These are phyloP conservation scores for Ambrosia hybrid DNA, from an alignment of 140 eudicot species.

Conservation along the genomic window DNA sequence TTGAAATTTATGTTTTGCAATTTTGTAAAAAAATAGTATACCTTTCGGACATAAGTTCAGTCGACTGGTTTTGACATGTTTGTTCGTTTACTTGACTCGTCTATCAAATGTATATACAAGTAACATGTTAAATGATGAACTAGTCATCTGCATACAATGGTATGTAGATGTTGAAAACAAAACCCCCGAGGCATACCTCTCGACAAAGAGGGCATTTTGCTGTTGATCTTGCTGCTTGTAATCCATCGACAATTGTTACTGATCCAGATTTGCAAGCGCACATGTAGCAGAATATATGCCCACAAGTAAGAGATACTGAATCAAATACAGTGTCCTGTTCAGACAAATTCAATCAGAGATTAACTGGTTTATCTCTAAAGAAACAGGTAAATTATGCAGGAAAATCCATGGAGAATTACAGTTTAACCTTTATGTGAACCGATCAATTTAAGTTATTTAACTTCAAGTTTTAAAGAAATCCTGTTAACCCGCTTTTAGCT, in stretches of 20 bases:
- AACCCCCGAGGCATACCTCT: conserved; percentile 39
- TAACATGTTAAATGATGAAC: no score
- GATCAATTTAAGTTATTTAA: no score
- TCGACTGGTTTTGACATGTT: no score
- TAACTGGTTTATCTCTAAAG: background rate
- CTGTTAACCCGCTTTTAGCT: no score
- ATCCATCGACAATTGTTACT: conserved; percentile 59
- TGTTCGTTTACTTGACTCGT: no score
- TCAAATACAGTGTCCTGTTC: conserved; percentile 84
- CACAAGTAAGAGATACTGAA: conserved; percentile 84
- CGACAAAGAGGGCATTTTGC: conserved; percentile 87
- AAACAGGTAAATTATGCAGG: background rate
- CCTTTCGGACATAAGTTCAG: no score
- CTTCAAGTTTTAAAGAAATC: no score
- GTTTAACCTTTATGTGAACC: background rate
- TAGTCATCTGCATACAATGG: no score
- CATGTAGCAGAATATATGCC: conserved; percentile 86
- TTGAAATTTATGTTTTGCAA: no score
- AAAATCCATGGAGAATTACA: background rate
- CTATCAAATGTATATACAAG: no score
- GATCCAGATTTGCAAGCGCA: conserved; percentile 78
- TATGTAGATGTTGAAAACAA: no score
- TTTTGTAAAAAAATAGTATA: no score
- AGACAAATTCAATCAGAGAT: conserved; percentile 7
- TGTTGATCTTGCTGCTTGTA: conserved; percentile 50